Base-by-base conservation (phyloP, 768 basidiomycete genomes). In the Boletus pseudopeckii region DNA sequence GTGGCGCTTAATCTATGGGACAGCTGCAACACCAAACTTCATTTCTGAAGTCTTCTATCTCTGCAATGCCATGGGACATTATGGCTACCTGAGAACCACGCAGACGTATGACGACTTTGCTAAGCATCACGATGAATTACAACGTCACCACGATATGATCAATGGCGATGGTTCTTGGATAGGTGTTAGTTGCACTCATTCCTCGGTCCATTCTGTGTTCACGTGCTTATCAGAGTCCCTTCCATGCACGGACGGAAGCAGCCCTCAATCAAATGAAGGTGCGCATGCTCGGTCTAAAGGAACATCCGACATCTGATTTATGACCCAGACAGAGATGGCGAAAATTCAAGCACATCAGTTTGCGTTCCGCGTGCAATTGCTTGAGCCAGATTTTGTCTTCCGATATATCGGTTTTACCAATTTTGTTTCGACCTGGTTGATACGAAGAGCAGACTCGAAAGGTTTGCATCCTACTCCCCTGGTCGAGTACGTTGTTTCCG, bases 11-110 rank as follows among this genome's bases (percentile, higher is more conserved):
- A 59, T 36, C 7, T 45, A n/a, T 18, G 43, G 40, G 42, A 62
- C 62, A 84, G 84, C 79, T n/a, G 67, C 82, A 4, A 67, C 85
- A 6, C 85, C 90, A 3, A 97, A 97, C 67, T 99, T 99, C 71
- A 92, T 98, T 57, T 92, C 96, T 7, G 87, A 98, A 41, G 83
- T 97, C 18, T 98, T 98, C 75, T 98, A 90, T 74, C 78, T 98
- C 41, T 79, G 87, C 8, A 80, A 90, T 45, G 87, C 92, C 0
- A 88, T 88, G 77, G 86, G 89, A 51, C 96, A 99, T 71, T 87
- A 92, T 52, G 96, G 95, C 4, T 82, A 90, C 55, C 78, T 90
- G 59, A 86, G 82, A 67, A 91, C 92, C 1, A 86, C 95, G 42
- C 84, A 84, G 38, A 84, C 80, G 5, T 86, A 84, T 59, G 85